Base-by-base conservation (phyloP, 2,329 filamentous ascomycete species). In the Talaromyces sp. region DNA sequence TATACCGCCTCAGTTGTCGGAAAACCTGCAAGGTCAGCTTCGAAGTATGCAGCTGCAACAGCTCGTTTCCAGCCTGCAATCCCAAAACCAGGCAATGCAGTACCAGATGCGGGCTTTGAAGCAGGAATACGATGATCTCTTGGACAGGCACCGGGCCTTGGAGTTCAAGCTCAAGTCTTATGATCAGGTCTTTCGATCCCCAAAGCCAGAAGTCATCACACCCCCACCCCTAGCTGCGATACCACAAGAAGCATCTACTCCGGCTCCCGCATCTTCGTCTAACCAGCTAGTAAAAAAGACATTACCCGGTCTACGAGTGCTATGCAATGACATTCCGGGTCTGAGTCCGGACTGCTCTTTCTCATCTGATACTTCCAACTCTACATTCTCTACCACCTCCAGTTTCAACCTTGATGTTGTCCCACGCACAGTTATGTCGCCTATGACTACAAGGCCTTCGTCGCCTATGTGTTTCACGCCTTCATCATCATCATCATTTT, bases 11-110 rank as follows among this genome's bases (percentile, higher is more conserved):
- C 74, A 78, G 49, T 69, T 78, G 13, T 74, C 76, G 1, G 76
- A 78, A 64, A 77, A 76, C 64, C 71, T 78, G 53, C 75, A 78
- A 70, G 72, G 75, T 2, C 74, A 78, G 43, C 67, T 78, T 25
- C 75, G 76, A 66, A 76, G 74, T 72, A 77, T 78, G 74, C 76
- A 78, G 60, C 68, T 78, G 40, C 75, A 78, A 65, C 75, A 77
- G 59, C 65, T 74, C 36, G 70, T 77, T 27, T 66, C 68, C 45
- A 73, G 69, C 54, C 72, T 78, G 36, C 76, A 78, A 67, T 74
- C 77, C 61, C 75, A 78, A 54, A 76, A 77, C 63, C 74, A 78
- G 45, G 68, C 70, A 5, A 64, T 67, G 8, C 75, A 78, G 64
- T 74, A 75, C 47, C 74, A 78, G 70, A 65, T 76, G 58, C 74